These are phyloP conservation scores for Immersiella caudata DNA, from an alignment of 495 filamentous ascomycete species.

Conservation along the genomic window DNA sequence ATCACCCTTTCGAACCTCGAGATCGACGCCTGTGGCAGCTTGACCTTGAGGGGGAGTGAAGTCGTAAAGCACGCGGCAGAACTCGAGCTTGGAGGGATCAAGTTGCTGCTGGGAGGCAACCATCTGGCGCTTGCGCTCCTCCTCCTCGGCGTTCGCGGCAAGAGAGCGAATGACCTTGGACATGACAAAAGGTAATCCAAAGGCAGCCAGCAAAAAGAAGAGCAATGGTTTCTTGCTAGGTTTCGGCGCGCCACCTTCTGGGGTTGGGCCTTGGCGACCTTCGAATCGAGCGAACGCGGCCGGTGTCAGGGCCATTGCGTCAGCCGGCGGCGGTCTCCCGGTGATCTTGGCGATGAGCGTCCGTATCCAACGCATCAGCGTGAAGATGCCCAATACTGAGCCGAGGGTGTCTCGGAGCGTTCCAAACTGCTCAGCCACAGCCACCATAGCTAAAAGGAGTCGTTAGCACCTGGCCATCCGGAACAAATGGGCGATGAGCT, in stretches of 20 bases:
- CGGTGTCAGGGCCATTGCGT: constrained; percentile 82
- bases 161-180: constrained; percentile 86
- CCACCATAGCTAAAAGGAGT: constrained; percentile 78
- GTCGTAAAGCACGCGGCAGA: constrained; percentile 92
- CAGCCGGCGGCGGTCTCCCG: constrained; percentile 86
- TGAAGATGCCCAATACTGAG: constrained; percentile 93
- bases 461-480: constrained; percentile 28
- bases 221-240: constrained; percentile 93
- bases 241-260: constrained; percentile 56
- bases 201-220: constrained; percentile 92
- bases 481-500: constrained; percentile 35
- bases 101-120: constrained; percentile 49
- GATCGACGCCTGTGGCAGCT: constrained; percentile 74
- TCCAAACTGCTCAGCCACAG: constrained; percentile 95
- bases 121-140: constrained; percentile 65
- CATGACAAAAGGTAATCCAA: constrained; percentile 95
- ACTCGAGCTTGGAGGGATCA: constrained; percentile 88
- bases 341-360: constrained; percentile 90
- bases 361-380: constrained; percentile 89
- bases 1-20: constrained; percentile 92
- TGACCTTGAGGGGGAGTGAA: constrained; percentile 70
- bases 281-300: constrained; percentile 88
- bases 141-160: constrained; percentile 79
- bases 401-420: constrained; percentile 93
- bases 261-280: constrained; percentile 49